A percentile compares a stretch with the other conserved stretches of the same genome.
phyloP scores from a whole-genome alignment of 352 stramenopile genomes.

The Pythium plurisporium region DNA sequence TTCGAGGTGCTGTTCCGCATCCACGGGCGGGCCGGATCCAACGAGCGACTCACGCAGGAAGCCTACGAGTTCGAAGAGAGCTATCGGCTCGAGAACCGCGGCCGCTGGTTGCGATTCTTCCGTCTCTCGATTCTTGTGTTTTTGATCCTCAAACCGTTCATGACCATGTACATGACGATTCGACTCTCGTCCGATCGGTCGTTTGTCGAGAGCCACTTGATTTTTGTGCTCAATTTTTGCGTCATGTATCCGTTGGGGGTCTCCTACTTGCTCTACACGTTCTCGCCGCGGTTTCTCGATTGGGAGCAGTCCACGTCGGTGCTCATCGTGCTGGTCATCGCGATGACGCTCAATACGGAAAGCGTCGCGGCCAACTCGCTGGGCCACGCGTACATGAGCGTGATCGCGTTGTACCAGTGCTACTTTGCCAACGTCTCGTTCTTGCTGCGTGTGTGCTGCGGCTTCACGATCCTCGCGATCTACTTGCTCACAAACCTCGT shows the following conservation, averaged over 20 bases:
- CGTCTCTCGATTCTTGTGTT: slow-evolving; percentile 63
- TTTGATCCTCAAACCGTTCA: slow-evolving; percentile 63
- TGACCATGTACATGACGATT: slow-evolving; percentile 71
- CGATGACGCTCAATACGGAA: slow-evolving; percentile 58
- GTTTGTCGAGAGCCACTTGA: slow-evolving; percentile 55
- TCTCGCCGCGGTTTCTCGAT: slow-evolving; percentile 55
- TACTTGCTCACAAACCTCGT: slow-evolving; percentile 65
- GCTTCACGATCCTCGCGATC: slow-evolving; percentile 55
- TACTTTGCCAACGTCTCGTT: slow-evolving; percentile 83
- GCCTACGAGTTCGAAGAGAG: slow-evolving; percentile 68
- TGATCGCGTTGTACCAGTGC: slow-evolving; percentile 76
- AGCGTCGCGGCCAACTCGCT: slow-evolving; percentile 63
- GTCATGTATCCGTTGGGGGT: slow-evolving; percentile 67
- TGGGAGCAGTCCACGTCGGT: slow-evolving; percentile 57
- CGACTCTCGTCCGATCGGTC: slow-evolving; percentile 36
- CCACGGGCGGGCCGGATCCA: slow-evolving; percentile 25
- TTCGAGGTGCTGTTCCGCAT: slow-evolving; percentile 62
- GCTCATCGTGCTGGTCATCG: slow-evolving; percentile 48
- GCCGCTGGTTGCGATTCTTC: slow-evolving; percentile 64
- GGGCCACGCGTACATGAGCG: slow-evolving; percentile 75
- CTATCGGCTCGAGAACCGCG: slow-evolving; percentile 65
- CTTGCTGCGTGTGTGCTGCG: slow-evolving; percentile 48
- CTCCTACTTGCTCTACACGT: slow-evolving; percentile 60
- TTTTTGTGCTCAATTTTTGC: slow-evolving; percentile 77
- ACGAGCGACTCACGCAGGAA: slow-evolving; percentile 37